A percentile compares a stretch with the other conserved stretches of the same genome.
These are phyloP conservation scores for Podospora conica DNA, from an alignment of 495 filamentous ascomycete genomes.

Conservation along the genomic window DNA sequence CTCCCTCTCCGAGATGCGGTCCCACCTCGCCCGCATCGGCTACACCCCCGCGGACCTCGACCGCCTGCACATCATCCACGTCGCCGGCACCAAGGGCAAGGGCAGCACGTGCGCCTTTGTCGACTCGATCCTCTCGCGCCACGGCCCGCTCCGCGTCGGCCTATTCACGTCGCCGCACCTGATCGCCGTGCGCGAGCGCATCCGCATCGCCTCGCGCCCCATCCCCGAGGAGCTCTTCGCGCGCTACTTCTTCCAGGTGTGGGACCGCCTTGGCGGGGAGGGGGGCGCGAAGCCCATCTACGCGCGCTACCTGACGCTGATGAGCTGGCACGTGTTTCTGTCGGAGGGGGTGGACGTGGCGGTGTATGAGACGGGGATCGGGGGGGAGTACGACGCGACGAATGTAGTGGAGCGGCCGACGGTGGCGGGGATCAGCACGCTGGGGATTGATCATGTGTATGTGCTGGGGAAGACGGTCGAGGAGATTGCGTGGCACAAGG, in stretches of 20 bases:
- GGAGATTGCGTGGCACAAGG: constrained; percentile 96
- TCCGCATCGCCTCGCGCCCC: constrained; percentile 71
- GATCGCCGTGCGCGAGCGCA: constrained; percentile 80
- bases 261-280: constrained; percentile 65
- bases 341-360: constrained; percentile 73
- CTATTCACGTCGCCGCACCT: constrained; percentile 88
- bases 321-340: constrained; percentile 84
- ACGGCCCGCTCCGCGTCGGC: constrained; percentile 54
- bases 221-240: constrained; percentile 73
- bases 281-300: constrained; percentile 66
- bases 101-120: constrained; percentile 71
- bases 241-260: constrained; percentile 81
- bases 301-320: constrained; percentile 81
- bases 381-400: constrained; percentile 88
- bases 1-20: constrained; percentile 68
- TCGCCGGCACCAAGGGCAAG: constrained; percentile 92
- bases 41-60: constrained; percentile 71
- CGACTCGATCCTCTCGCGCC: constrained; percentile 46
- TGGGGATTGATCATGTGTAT: constrained; percentile 84
- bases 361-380: constrained; percentile 89
- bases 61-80: constrained; percentile 68
- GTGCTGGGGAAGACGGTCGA: constrained; percentile 79
- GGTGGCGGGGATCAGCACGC: constrained; percentile 68
- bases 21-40: constrained; percentile 69
- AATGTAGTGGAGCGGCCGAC: constrained; percentile 77